Conservation (phyloP, 176 grass and related monocot genomes). For the Bolboschoenus planiculmis region DNA sequence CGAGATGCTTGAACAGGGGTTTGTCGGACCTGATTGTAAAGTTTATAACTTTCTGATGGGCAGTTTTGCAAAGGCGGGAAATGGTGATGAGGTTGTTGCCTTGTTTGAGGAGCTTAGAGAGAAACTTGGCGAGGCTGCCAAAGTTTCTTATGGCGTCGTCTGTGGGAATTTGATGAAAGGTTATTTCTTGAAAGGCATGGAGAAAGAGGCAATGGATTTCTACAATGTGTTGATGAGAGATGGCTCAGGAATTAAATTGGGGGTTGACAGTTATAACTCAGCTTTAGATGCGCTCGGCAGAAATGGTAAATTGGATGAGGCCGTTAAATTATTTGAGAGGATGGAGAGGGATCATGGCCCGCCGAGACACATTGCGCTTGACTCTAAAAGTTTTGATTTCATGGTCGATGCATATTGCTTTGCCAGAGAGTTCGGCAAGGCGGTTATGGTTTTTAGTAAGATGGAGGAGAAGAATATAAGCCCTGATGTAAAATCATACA, state of each 20-base stretch:
- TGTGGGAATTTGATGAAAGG: conserved; percentile 80
- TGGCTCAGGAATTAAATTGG: conserved; percentile 47
- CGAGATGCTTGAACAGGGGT: conserved; percentile 56
- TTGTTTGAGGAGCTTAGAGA: conserved; percentile 55
- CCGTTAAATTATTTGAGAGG: conserved; percentile 57
- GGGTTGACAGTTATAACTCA: conserved; percentile 38
- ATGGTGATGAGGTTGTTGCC: conserved; percentile 38
- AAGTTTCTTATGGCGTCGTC: conserved; percentile 44
- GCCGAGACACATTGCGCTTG: conserved; percentile 42
- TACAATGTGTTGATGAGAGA: conserved; percentile 28
- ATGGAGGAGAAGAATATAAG: conserved; percentile 55
- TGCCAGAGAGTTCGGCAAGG: conserved; percentile 50
- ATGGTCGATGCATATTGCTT: conserved; percentile 71
- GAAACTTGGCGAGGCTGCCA: conserved; percentile 39
- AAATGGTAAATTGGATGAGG: conserved; percentile 57
- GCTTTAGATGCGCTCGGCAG: conserved; percentile 48
- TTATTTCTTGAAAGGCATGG: conserved; percentile 60
- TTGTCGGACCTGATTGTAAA: conserved; percentile 57
- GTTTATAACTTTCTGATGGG: conserved; percentile 67
- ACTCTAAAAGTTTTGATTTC: conserved; percentile 58
- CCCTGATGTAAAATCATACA: conserved; percentile 49
- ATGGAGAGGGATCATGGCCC: conserved; percentile 65
- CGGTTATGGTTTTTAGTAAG: conserved; percentile 42
- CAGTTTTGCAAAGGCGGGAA: conserved; percentile 29
- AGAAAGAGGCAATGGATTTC: conserved; percentile 63